These are phyloP conservation scores for Parathielavia appendiculata DNA, from an alignment of 495 filamentous ascomycete species.

Conservation along the genomic window DNA sequence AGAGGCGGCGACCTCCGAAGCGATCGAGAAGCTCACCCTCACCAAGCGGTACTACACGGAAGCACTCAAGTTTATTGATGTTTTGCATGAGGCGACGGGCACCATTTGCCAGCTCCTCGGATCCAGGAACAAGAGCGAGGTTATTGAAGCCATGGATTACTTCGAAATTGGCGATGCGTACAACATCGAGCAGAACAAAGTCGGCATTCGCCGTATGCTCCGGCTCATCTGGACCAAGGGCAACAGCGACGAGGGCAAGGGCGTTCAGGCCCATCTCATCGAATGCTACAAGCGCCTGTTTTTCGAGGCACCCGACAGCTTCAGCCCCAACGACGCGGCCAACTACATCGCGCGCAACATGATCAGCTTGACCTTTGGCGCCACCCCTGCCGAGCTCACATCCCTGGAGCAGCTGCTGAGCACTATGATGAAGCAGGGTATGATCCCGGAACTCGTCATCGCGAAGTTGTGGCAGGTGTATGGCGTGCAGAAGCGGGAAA, in stretches of 20 bases:
- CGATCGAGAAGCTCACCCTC: constrained; percentile 76
- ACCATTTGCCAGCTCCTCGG: constrained; percentile 80
- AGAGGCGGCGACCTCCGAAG: constrained; percentile 62
- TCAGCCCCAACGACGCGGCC: constrained; percentile 82
- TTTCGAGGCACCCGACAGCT: constrained; percentile 86
- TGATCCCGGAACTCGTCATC: constrained; percentile 79
- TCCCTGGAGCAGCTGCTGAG: constrained; percentile 90
- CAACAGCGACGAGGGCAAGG: constrained; percentile 98
- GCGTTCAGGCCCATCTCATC: constrained; percentile 93
- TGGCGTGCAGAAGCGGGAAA: constrained; percentile 86
- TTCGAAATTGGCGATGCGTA: constrained; percentile 92
- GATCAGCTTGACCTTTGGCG: constrained; percentile 96
- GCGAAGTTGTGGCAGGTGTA: constrained; percentile 97
- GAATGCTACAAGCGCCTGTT: constrained; percentile 95
- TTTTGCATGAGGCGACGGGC: constrained; percentile 74
- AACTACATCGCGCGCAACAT: constrained; percentile 97
- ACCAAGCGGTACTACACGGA: constrained; percentile 87
- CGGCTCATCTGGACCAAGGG: constrained; percentile 98
- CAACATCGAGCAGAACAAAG: constrained; percentile 84
- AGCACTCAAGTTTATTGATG: constrained; percentile 89
- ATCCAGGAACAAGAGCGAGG: constrained; percentile 94
- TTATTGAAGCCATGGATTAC: constrained; percentile 99
- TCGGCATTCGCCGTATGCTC: constrained; percentile 90
- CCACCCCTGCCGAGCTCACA: constrained; percentile 88
- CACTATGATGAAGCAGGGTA: constrained; percentile 93